Percentiles rank a stretch among this genome's conserved stretches.
Evolutionary conservation across 176 grass and related monocot genomes (phyloP).

Genomic region (Thinopyrum elongatum): DNA sequence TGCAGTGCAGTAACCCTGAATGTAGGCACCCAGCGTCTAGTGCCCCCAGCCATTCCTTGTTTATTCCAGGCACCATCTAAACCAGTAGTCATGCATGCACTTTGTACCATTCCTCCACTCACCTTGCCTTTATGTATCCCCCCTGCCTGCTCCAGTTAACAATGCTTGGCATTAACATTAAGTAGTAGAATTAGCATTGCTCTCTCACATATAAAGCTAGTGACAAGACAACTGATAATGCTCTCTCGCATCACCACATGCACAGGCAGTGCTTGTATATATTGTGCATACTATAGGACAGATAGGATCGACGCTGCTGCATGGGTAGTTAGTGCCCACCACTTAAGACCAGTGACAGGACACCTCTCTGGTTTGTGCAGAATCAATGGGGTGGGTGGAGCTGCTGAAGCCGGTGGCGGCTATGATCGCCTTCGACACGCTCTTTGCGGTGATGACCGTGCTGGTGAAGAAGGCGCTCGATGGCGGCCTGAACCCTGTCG

Average conservation of each 20-base stretch:
- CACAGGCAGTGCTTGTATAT: neutral
- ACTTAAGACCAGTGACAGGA: neutral
- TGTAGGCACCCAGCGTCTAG: neutral
- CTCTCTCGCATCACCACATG: neutral
- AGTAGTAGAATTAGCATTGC: neutral
- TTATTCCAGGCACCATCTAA: conserved; percentile 8
- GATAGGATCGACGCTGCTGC: neutral
- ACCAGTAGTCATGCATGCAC: conserved; percentile 13
- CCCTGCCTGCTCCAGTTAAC: neutral
- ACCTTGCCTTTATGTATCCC: neutral
- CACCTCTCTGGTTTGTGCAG: neutral
- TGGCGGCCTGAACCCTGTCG: conserved; percentile 45
- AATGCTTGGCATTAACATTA: neutral
- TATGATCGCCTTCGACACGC: conserved; percentile 44
- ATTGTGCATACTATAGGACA: neutral
- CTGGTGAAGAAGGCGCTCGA: conserved; percentile 58
- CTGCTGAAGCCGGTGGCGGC: conserved; percentile 29
- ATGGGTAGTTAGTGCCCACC: conserved; percentile 1
- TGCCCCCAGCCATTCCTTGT: neutral
- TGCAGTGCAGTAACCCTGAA: neutral
- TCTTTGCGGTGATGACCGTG: conserved; percentile 46
- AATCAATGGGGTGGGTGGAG: conserved; percentile 13
- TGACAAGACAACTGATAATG: neutral
- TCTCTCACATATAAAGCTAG: neutral
- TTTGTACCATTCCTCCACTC: conserved; percentile 34